Percentiles rank a stretch among this genome's conserved stretches.
These are phyloP conservation scores for Lepidium campestre DNA, from an alignment of 441 rosid genomes.

Conservation along the genomic window DNA sequence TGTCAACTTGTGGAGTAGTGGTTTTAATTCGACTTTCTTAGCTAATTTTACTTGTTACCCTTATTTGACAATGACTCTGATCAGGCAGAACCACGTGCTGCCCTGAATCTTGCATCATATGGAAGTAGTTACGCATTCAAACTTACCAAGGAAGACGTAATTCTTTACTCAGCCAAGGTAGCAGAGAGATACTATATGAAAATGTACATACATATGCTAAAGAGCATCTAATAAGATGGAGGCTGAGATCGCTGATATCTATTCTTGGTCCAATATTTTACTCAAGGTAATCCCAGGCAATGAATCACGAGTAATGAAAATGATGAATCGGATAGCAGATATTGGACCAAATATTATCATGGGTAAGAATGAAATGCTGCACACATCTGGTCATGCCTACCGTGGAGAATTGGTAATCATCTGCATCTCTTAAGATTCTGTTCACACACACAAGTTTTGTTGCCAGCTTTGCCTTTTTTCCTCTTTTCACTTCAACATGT, in stretches of 20 bases:
- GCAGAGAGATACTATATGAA: not conserved
- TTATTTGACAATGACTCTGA: constrained; percentile 27
- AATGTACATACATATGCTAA: not conserved
- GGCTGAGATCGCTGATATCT: not conserved
- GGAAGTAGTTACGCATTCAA: constrained; percentile 88
- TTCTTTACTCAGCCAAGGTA: constrained; percentile 95
- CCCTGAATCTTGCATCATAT: constrained; percentile 92
- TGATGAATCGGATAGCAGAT: constrained; percentile 90
- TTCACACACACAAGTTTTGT: not conserved
- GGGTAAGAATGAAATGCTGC: constrained; percentile 83
- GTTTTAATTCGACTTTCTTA: not conserved
- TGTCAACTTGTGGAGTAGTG: not conserved
- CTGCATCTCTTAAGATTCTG: not conserved
- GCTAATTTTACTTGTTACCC: constrained; percentile 13
- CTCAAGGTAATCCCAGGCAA: constrained; percentile 95
- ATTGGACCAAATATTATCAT: constrained; percentile 83
- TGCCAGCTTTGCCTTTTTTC: not conserved
- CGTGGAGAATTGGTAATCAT: constrained; percentile 83
- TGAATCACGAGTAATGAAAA: constrained; percentile 92
- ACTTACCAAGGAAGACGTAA: constrained; percentile 72
- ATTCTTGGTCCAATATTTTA: not conserved
- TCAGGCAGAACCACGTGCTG: constrained; percentile 99
- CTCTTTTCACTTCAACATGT: not conserved
- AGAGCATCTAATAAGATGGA: not conserved
- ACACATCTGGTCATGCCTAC: constrained; percentile 96